Evolutionary conservation across 2,329 filamentous ascomycete species (phyloP), one percentile per base, ranked within the genome.

Genomic region (Fusarium napiforme): DNA sequence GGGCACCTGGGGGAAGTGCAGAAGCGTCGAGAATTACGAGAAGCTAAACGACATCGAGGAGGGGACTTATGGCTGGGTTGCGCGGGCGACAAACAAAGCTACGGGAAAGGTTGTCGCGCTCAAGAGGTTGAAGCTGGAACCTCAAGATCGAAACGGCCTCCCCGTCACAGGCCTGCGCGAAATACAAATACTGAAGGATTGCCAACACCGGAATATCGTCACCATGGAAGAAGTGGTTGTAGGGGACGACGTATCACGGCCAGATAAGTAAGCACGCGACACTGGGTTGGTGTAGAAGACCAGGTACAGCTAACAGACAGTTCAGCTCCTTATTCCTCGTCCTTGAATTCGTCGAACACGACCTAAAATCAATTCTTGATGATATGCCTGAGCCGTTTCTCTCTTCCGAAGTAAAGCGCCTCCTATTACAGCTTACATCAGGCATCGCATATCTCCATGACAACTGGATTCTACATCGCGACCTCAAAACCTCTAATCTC

Each of bases 311-410:
- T 74, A 53, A 62, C 39, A 26, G 30, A 21, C 77, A 82, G 15
- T 15, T 19, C 81, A 94, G 92, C 84, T 84, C 82, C 36, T 92
- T 98, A 74, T 97, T 94, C 82, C 90, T 99, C 64, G 96, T 98
- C 72, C 96, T 99, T 87, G 95, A 98, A 80, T 99, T 98, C 83
- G 87, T 98, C 78, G 96, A 98, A 85, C 96, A 99, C 86, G 96
- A 99, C 80, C 90, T 99, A 64, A 97, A 97, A 83, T 93, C 93
- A 62, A 89, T 99, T 64, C 93, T 97, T 72, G 93, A 97, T 82
- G 93, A 97, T 80, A 97, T 98, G 94, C 89, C 92, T 59, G 94
- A 98, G 80, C 95, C 95, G 0, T 99, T 99, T 81, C 88, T 97
- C 63, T 92, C 93, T 3, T 97, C 94, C 46, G 96, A 99, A 82